Evolutionary conservation across 106 monocot genomes (phyloP), one percentile per base, ranked within the genome.

Genomic region (Gastrodia elata): DNA sequence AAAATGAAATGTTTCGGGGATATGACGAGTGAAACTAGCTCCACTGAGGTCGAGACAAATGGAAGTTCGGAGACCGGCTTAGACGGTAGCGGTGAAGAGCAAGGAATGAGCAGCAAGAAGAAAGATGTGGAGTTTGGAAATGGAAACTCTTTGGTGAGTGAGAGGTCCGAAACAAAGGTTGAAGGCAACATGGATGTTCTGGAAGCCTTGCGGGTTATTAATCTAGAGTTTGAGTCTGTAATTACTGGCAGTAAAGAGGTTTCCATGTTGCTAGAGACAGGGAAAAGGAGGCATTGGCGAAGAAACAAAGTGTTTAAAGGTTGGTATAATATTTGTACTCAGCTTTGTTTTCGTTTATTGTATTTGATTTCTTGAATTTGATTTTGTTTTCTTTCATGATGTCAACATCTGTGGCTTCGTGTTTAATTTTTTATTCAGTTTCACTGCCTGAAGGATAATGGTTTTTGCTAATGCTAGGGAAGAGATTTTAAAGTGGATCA

Each of bases 191-290:
- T 76, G 73, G 84, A 86, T 86, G 78, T 87, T 11, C 39, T 49
- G 34, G 88, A 88, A 65, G 93, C 74, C 24, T 82, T 86, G 43
- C 52, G 80, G 59, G 90, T 86, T 71, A 88, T 97, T n/a, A 90
- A 83, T 44, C 68, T 81, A 41, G 82, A 83, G 69, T 97, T 97
- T 36, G 35, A 73, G 8, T 69, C 44, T 11, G 97, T 83, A 5
- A 39, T 83, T 13, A 64, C n/a, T 52, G 84, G 74, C 59, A 86
- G 81, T 11, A 73, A 80, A 49, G 97, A 83, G 74, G 82, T 93
- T 13, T 80, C 88, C 0, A 76, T 52, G 57, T 73, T 87, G 79
- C 86, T 97, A 24, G 90, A 93, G 78, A 84, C 87, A 27, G 84
- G 86, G 13, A 86, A 80, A 76, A n/a, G 82, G 68, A 80, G 39